Conservation (phyloP, 345 rosid genomes). For the Cardamine occulta region DNA sequence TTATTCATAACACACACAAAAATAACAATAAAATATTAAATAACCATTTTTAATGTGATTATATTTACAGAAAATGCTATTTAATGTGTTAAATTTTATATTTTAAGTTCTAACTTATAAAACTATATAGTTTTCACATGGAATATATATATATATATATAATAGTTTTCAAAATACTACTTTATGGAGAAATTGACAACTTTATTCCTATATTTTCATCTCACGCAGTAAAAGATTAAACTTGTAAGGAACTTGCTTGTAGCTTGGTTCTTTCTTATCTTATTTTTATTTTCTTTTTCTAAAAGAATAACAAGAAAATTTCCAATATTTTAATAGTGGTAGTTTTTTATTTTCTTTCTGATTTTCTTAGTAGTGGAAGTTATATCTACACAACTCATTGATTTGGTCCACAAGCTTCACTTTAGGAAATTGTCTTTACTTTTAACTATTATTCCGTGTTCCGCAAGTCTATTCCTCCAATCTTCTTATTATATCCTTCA, state of each 20-base stretch:
- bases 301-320: background rate
- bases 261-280: background rate
- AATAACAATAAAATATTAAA: background rate
- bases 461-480: slow-evolving; percentile 43
- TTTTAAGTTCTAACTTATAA: background rate
- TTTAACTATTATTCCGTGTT: slow-evolving; percentile 41
- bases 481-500: slow-evolving; percentile 32
- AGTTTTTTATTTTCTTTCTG: too few relatives aligned
- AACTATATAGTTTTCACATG: too few relatives aligned
- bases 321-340: slow-evolving; percentile 1
- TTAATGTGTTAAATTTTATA: background rate
- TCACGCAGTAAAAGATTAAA: background rate
- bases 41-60: too few relatives aligned
- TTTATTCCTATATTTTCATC: background rate
- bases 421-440: slow-evolving; percentile 20
- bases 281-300: background rate
- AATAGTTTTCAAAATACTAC: too few relatives aligned
- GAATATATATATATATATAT: too few relatives aligned
- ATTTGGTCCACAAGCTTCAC: slow-evolving; percentile 40
- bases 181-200: too few relatives aligned
- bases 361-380: slow-evolving; percentile 1
- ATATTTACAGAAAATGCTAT: too few relatives aligned
- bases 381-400: slow-evolving; percentile 39
- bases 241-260: background rate
- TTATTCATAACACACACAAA: background rate